Base-by-base conservation (phyloP, 1,139 yeast species). In the Lodderomyces margitis region DNA sequence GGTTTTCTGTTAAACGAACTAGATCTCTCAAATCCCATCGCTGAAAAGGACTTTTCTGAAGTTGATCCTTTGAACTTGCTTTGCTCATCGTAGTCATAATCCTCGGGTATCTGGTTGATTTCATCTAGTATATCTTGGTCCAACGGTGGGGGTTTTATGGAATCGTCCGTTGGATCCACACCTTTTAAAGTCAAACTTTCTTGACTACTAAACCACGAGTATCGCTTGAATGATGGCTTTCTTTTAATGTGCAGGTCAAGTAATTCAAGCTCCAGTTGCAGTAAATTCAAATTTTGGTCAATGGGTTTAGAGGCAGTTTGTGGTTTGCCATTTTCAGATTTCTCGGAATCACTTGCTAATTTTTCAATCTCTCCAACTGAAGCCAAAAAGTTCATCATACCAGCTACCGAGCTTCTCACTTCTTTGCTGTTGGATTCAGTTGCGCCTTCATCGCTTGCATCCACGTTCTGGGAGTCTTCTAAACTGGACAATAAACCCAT, bases 51-150 rank as follows among this genome's bases (percentile, higher is more conserved):
- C 4, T 20, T 34, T 10, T 24, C 15, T 5, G 37, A 24, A 21
- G 4, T 12, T 4, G 30, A 5, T 10, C 14, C 11, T 15, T 21
- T 21, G 12, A 14, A 9, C 4, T 17, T 23, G 30, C 23, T 15
- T 11, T 21, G 38, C 9, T 27, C 21, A 6, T 36, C 28, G 51
- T 77, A 78, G 40, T 79, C 81, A 51, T 61, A 80, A 50, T 80
- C 86, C 53, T 78, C 84, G 0, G 86, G 85, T 2, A 80, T 59
- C 36, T 62, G 70, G 50, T 81, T 79, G 20, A 77, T 67, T 56
- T 79, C 84, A 52, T 78, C 84, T 5, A 78, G 48, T 4, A 64
- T 46, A 32, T 69, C 75, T 34, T 66, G 62, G 42, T 70, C 74
- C 30, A 65, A 46, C 1, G 56, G 55, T 36, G 20, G 21, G 10